phyloP scores from a whole-genome alignment of 352 stramenopile species.

The Pythium aphanidermatum region DNA sequence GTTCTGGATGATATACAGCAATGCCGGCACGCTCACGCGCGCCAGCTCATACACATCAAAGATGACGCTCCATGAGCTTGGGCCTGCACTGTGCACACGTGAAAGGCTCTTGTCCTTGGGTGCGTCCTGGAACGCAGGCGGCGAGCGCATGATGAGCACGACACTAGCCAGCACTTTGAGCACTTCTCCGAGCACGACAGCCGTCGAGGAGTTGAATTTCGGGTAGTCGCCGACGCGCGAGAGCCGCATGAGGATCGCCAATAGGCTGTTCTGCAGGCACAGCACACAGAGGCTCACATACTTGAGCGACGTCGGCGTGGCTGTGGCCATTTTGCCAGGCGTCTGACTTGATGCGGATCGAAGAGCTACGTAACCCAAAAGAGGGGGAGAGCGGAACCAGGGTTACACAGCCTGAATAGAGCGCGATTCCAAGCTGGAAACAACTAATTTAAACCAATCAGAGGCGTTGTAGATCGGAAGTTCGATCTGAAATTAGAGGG shows the following conservation, averaged over 20 bases:
- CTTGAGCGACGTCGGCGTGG: slow-evolving; percentile 49
- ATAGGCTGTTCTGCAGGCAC: slow-evolving; percentile 75
- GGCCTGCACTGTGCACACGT: too few relatives aligned
- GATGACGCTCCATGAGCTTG: slow-evolving; percentile 30
- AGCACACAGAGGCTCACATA: slow-evolving; percentile 69
- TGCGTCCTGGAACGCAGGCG: slow-evolving; percentile 12
- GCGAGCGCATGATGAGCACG: slow-evolving; percentile 29
- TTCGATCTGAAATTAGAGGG: background rate
- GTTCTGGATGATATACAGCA: slow-evolving; percentile 84
- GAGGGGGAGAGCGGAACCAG: background rate
- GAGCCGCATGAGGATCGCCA: slow-evolving; percentile 78
- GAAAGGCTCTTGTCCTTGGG: slow-evolving; percentile 5
- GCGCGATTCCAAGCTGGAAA: too few relatives aligned
- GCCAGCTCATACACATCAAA: slow-evolving; percentile 60
- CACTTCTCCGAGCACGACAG: slow-evolving; percentile 64
- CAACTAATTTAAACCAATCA: slow-evolving; percentile 2
- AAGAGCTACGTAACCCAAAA: background rate
- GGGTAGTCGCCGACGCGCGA: slow-evolving; percentile 62
- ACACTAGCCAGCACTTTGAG: slow-evolving; percentile 59
- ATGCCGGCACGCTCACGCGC: slow-evolving; percentile 63
- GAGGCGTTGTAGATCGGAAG: too few relatives aligned
- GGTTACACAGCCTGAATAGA: too few relatives aligned
- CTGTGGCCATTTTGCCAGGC: background rate
- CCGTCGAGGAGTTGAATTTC: slow-evolving; percentile 70
- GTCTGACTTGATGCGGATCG: background rate